Percentiles rank a stretch among this genome's conserved stretches.
phyloP scores from a whole-genome alignment of 208 protist species.

The Leishmania tropica region DNA sequence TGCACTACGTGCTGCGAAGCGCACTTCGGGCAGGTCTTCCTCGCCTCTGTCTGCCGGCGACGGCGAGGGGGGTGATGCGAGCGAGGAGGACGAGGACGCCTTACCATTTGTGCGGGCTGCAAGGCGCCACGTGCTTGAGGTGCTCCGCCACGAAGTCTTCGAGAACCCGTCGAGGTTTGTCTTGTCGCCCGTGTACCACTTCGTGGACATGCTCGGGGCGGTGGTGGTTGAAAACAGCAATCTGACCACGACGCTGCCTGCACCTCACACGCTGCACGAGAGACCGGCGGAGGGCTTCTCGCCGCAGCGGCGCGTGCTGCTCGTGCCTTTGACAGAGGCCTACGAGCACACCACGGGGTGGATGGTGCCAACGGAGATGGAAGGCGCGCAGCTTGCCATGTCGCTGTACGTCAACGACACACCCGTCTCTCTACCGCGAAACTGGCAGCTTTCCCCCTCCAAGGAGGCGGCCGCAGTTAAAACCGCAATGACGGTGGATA shows the following conservation, averaged over 20 bases:
- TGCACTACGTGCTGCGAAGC: too few relatives aligned
- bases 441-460: conserved; percentile 60
- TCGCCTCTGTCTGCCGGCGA: not conserved
- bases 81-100: too few relatives aligned
- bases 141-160: conserved; percentile 75
- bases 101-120: conserved; percentile 44
- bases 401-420: conserved; percentile 66
- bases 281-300: conserved; percentile 45
- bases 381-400: conserved; percentile 56
- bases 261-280: conserved; percentile 46
- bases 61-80: not conserved
- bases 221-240: conserved; percentile 58
- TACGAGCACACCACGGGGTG: conserved; percentile 71
- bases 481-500: conserved; percentile 59
- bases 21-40: not conserved
- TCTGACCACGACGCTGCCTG: conserved; percentile 65
- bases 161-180: conserved; percentile 55
- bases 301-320: conserved; percentile 55
- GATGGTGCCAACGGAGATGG: conserved; percentile 69
- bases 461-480: conserved; percentile 67
- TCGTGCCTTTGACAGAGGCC: conserved; percentile 59
- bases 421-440: conserved; percentile 40
- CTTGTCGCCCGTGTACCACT: conserved; percentile 69
- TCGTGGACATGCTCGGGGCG: conserved; percentile 76
- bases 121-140: conserved; percentile 46